Evolutionary conservation across 495 filamentous ascomycete genomes (phyloP).

Genomic region (Tuber umbilicatum): DNA sequence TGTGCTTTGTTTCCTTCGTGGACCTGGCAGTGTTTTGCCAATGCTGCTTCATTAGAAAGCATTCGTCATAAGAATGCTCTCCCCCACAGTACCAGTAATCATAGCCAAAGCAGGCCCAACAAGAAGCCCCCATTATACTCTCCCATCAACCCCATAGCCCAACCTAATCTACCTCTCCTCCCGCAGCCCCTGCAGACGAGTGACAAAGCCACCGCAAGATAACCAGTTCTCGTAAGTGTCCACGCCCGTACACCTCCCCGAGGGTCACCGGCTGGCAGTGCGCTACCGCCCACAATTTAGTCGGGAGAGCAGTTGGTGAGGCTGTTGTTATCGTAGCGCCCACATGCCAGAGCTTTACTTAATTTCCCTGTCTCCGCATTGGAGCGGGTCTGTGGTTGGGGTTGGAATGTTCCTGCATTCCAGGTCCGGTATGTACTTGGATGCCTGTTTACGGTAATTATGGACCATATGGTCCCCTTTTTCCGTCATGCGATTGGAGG

Average conservation of each 20-base stretch:
- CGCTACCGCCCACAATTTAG: neutral
- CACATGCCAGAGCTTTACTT: neutral
- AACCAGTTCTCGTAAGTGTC: neutral
- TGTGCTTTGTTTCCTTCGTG: neutral
- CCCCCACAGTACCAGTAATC: neutral
- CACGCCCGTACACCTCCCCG: neutral
- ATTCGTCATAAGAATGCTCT: neutral
- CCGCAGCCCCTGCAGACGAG: neutral
- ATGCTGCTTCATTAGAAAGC: neutral
- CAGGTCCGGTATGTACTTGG: neutral
- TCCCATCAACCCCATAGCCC: neutral
- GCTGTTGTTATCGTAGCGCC: neutral
- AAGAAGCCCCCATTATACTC: neutral
- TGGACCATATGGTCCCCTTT: neutral
- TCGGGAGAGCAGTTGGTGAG: neutral
- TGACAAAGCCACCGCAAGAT: neutral
- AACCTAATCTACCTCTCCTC: neutral
- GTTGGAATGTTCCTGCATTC: neutral
- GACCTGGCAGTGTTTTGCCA: neutral
- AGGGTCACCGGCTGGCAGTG: neutral
- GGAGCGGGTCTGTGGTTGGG: neutral
- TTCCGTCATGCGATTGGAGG: neutral
- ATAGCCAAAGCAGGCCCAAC: neutral
- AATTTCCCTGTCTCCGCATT: neutral
- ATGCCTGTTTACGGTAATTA: neutral